Conservation (phyloP, 495 filamentous ascomycete species). For the Astrothelium macrocarpum region DNA sequence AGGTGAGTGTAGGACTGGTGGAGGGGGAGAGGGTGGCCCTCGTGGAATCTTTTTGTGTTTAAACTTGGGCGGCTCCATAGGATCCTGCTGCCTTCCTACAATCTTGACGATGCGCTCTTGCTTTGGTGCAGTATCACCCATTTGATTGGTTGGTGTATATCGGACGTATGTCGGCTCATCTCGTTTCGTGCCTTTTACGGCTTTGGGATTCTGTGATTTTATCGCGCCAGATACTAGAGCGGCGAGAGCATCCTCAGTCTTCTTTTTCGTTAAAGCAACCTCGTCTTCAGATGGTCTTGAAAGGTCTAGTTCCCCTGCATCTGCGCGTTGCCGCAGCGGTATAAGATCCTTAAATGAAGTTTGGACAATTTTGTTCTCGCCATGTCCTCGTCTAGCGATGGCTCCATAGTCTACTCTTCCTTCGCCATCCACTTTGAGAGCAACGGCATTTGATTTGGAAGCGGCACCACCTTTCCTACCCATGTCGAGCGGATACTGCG, state of each 20-base stretch:
- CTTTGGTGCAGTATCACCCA: slow-evolving; percentile 81
- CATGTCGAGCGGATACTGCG: slow-evolving; percentile 94
- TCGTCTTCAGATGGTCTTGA: slow-evolving; percentile 79
- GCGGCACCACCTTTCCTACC: slow-evolving; percentile 59
- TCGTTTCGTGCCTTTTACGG: slow-evolving; percentile 63
- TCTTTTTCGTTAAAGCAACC: slow-evolving; percentile 70
- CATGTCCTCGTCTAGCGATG: slow-evolving; percentile 84
- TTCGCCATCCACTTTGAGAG: slow-evolving; percentile 79
- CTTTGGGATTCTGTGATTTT: slow-evolving; percentile 91
- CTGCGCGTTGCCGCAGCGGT: slow-evolving; percentile 82
- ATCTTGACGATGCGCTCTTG: slow-evolving; percentile 98
- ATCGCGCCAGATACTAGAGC: slow-evolving; percentile 76
- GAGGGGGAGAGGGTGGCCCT: slow-evolving; percentile 84
- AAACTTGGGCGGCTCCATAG: slow-evolving; percentile 97
- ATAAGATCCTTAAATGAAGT: slow-evolving; percentile 96
- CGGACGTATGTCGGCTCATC: slow-evolving; percentile 88
- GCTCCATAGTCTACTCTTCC: slow-evolving; percentile 96
- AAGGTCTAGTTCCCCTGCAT: slow-evolving; percentile 87
- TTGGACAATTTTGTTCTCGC: slow-evolving; percentile 75
- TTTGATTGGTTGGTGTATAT: slow-evolving; percentile 93
- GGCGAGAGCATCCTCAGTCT: slow-evolving; percentile 76
- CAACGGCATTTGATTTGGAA: slow-evolving; percentile 73
- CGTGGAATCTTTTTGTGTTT: slow-evolving; percentile 97
- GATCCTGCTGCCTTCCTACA: slow-evolving; percentile 85
- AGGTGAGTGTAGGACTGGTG: slow-evolving; percentile 91